Conservation (phyloP, 1,284 basidiomycete genomes). For the Ustilago esculenta region DNA sequence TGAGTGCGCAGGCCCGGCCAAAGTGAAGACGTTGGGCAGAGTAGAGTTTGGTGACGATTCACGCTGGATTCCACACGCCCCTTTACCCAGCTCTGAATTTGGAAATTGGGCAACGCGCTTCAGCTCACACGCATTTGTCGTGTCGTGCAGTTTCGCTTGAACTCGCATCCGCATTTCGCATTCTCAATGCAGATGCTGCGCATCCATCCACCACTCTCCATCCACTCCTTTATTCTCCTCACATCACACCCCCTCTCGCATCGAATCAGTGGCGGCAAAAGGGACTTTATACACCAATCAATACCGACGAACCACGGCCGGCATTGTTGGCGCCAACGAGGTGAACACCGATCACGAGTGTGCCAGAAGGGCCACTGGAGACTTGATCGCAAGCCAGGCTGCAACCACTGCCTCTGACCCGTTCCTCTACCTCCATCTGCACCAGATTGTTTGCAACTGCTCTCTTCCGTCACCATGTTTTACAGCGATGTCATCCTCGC, state of each 20-base stretch:
- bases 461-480: conserved; percentile 71
- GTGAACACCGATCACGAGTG: too few species aligned
- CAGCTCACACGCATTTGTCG: conserved; percentile 1
- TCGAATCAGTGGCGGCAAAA: too few species aligned
- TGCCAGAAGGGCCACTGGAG: too few species aligned
- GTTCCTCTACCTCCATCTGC: not conserved
- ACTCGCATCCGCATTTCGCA: conserved; percentile 19
- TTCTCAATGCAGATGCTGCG: not conserved
- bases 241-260: not conserved
- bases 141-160: conserved; percentile 14
- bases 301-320: too few species aligned
- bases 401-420: not conserved
- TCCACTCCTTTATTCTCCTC: not conserved
- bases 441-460: not conserved
- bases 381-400: too few species aligned
- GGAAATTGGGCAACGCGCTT: conserved; percentile 11
- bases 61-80: too few species aligned
- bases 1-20: too few species aligned
- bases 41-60: conserved; percentile 12
- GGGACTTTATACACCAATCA: too few species aligned
- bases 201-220: conserved; percentile 16
- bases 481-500: conserved; percentile 92
- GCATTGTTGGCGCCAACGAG: too few species aligned
- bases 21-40: not conserved
- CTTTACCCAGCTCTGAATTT: too few species aligned